These are phyloP conservation scores for Hyphodiscus sp. DNA, from an alignment of 2,329 filamentous ascomycete species.

Conservation along the genomic window DNA sequence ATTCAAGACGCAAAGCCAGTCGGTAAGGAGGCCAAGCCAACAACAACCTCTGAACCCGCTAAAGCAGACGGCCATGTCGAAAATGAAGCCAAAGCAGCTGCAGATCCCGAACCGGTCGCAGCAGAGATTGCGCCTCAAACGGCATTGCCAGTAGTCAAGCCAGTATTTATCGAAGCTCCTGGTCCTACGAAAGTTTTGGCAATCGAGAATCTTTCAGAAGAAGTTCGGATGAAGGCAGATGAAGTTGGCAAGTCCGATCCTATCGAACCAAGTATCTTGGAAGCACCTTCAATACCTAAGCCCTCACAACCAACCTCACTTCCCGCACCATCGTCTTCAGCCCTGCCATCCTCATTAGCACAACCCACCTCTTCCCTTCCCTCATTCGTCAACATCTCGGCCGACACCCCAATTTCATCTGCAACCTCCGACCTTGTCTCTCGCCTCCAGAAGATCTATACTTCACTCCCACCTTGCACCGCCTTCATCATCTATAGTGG, in stretches of 20 bases:
- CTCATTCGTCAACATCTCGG: constrained; percentile 1
- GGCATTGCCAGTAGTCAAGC: not conserved
- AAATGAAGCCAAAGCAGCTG: constrained; percentile 4
- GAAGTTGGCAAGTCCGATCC: not conserved
- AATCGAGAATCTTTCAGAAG: not conserved
- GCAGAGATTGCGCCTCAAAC: constrained; percentile 1
- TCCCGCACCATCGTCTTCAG: not conserved
- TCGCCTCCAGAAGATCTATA: constrained; percentile 50
- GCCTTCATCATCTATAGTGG: constrained; percentile 60
- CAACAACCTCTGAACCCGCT: not conserved
- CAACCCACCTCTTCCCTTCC: not conserved
- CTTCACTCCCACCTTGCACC: constrained; percentile 55
- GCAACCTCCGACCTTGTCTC: constrained; percentile 27
- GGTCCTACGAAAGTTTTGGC: not conserved
- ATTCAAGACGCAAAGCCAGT: not conserved
- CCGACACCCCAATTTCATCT: constrained; percentile 6
- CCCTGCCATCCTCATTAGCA: not conserved
- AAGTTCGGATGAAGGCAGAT: not conserved
- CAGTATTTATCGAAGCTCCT: not conserved
- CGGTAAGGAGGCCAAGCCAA: constrained; percentile 7
- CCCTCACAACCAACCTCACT: not conserved
- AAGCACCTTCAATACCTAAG: not conserved
- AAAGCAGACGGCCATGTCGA: constrained; percentile 3
- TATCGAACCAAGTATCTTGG: constrained; percentile 2
- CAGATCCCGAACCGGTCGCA: not conserved